These are phyloP conservation scores for Postia placenta DNA, from an alignment of 768 basidiomycete genomes.

Conservation along the genomic window DNA sequence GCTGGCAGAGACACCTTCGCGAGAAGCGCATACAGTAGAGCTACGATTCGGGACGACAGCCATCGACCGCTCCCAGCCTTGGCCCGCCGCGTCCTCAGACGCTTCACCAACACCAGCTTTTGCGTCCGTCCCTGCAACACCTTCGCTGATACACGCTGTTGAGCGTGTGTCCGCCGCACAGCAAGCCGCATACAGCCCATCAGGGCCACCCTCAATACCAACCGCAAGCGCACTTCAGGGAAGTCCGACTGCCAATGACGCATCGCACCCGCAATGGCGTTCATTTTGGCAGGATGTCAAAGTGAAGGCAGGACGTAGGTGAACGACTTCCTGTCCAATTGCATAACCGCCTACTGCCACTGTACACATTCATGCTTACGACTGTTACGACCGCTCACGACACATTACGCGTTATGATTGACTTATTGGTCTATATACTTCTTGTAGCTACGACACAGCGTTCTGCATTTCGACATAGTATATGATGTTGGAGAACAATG, in stretches of 20 bases:
- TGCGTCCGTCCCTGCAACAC: slow-evolving; percentile 52
- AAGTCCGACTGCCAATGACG: slow-evolving; percentile 13
- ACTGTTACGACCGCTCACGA: too few species aligned
- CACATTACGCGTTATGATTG: too few species aligned
- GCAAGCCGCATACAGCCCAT: slow-evolving; percentile 36
- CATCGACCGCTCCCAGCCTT: slow-evolving; percentile 7
- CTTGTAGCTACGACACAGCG: too few species aligned
- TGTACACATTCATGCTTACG: too few species aligned
- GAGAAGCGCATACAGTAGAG: too few species aligned
- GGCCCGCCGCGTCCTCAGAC: slow-evolving; percentile 15
- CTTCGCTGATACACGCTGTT: slow-evolving; percentile 58
- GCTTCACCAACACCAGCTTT: slow-evolving; percentile 19
- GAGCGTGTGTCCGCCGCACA: slow-evolving; percentile 55
- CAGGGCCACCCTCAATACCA: neutral
- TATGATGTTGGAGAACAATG: too few species aligned
- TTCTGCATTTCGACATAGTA: too few species aligned
- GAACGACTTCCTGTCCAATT: too few species aligned
- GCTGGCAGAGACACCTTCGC: too few species aligned
- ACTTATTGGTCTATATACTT: too few species aligned
- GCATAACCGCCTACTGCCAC: too few species aligned
- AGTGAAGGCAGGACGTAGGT: slow-evolving; percentile 23
- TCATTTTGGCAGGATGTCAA: slow-evolving; percentile 41
- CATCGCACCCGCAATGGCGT: slow-evolving; percentile 32
- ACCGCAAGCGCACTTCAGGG: slow-evolving; percentile 1
- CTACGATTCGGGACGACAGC: too few species aligned